Percentiles rank a stretch among this genome's conserved stretches.
Evolutionary conservation across 179 eudicot genomes (phyloP).

Genomic region (Amaranthus tricolor): DNA sequence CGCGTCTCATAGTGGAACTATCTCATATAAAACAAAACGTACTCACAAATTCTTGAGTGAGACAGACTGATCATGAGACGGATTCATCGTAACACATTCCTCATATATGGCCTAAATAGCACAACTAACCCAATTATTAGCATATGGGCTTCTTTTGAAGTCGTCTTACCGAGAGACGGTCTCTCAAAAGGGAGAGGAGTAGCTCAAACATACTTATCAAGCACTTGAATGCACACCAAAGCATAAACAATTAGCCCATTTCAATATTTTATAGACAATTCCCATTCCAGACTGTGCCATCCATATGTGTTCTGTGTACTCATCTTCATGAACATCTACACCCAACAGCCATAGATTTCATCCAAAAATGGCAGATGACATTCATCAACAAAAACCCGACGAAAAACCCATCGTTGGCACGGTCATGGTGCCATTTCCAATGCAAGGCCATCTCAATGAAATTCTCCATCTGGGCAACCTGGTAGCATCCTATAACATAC

Average conservation of each 20-base stretch:
- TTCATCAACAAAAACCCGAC: constrained; percentile 3
- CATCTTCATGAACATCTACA: background rate
- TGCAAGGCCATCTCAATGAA: constrained; percentile 69
- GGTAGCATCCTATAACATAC: constrained; percentile 41
- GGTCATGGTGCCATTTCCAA: constrained; percentile 52
- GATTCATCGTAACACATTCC: too few species aligned
- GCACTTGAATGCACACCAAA: background rate
- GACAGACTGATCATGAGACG: too few species aligned
- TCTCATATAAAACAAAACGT: too few species aligned
- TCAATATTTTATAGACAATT: background rate
- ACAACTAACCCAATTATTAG: too few species aligned
- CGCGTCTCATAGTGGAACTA: too few species aligned
- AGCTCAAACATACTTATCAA: background rate
- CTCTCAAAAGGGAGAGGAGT: background rate
- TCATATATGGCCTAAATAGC: too few species aligned
- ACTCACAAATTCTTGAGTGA: too few species aligned
- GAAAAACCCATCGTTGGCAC: constrained; percentile 29
- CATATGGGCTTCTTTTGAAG: too few species aligned
- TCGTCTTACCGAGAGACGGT: background rate
- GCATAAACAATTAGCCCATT: background rate
- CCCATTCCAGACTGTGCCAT: background rate
- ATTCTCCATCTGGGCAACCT: constrained; percentile 62
- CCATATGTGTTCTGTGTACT: background rate
- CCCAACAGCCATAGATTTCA: constrained; percentile 2
- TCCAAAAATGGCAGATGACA: constrained; percentile 13